These are phyloP conservation scores for Psilocybe sp. DNA, from an alignment of 768 basidiomycete species.

Conservation along the genomic window DNA sequence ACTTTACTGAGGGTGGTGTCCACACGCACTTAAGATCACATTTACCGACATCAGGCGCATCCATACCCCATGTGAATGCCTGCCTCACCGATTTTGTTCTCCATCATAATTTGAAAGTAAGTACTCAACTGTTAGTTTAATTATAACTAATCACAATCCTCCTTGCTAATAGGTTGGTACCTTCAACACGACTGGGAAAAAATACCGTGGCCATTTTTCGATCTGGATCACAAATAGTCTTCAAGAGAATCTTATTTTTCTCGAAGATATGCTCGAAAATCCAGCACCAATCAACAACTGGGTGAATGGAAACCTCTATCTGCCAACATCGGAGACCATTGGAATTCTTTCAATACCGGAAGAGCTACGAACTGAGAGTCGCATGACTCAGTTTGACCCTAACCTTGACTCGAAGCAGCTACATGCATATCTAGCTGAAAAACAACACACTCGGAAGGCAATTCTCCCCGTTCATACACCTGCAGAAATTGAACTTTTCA, in stretches of 20 bases:
- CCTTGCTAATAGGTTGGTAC: slow-evolving; percentile 23
- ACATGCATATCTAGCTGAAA: slow-evolving; percentile 18
- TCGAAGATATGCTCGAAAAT: slow-evolving; percentile 8
- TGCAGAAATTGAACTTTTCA: slow-evolving; percentile 7
- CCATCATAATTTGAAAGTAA: slow-evolving; percentile 26
- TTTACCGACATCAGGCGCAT: slow-evolving; percentile 21
- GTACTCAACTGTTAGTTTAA: neutral
- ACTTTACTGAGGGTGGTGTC: slow-evolving; percentile 31
- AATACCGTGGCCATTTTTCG: slow-evolving; percentile 18
- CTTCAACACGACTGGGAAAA: slow-evolving; percentile 18
- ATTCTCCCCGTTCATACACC: slow-evolving; percentile 21
- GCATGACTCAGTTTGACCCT: slow-evolving; percentile 4
- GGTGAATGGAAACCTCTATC: slow-evolving; percentile 19
- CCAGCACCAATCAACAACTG: slow-evolving; percentile 8
- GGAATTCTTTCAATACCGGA: slow-evolving; percentile 15
- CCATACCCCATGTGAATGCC: slow-evolving; percentile 17
- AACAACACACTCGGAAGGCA: slow-evolving; percentile 21
- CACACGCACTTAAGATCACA: slow-evolving; percentile 24
- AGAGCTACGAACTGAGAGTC: neutral
- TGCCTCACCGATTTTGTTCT: slow-evolving; percentile 21
- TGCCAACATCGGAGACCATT: slow-evolving; percentile 10
- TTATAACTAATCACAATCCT: neutral
- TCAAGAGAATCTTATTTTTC: slow-evolving; percentile 11
- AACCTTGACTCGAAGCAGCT: neutral
- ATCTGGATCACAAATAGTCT: slow-evolving; percentile 23